Conservation (phyloP, 2,329 filamentous ascomycete genomes). For the Hirsutella minnesotensis region DNA sequence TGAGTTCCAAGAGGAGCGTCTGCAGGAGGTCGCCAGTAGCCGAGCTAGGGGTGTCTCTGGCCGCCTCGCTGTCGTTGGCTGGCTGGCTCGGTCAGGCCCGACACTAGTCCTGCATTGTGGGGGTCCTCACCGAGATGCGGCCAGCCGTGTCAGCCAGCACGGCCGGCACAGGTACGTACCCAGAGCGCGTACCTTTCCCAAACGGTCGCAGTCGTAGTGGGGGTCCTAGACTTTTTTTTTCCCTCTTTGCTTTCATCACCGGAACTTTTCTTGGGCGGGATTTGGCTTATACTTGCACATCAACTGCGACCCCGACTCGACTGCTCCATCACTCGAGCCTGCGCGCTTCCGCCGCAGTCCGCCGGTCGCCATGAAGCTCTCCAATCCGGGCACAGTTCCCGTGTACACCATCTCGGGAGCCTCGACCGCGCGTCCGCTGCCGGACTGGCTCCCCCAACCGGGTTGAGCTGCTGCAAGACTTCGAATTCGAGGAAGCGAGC, state of each 20-base stretch:
- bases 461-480: constrained; percentile 91
- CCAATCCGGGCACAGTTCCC: constrained; percentile 69
- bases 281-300: too few relatives aligned
- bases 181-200: too few relatives aligned
- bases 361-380: constrained; percentile 55
- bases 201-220: too few relatives aligned
- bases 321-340: background rate
- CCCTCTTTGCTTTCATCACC: background rate
- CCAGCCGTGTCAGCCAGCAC: background rate
- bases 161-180: too few relatives aligned
- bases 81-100: constrained; percentile 5
- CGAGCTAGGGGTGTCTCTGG: too few relatives aligned
- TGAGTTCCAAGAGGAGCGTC: background rate
- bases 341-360: background rate
- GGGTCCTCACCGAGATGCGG: constrained; percentile 2
- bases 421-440: constrained; percentile 73
- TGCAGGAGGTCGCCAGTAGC: background rate
- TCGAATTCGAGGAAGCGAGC: constrained; percentile 94
- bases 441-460: constrained; percentile 94
- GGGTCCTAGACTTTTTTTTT: constrained; percentile 3
- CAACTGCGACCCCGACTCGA: background rate
- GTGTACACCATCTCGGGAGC: constrained; percentile 94
- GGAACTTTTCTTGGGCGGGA: too few relatives aligned
- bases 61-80: background rate
- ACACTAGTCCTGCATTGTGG: constrained; percentile 1